Conservation (phyloP, 257 asterid species). For the Gardenia jasminoides region DNA sequence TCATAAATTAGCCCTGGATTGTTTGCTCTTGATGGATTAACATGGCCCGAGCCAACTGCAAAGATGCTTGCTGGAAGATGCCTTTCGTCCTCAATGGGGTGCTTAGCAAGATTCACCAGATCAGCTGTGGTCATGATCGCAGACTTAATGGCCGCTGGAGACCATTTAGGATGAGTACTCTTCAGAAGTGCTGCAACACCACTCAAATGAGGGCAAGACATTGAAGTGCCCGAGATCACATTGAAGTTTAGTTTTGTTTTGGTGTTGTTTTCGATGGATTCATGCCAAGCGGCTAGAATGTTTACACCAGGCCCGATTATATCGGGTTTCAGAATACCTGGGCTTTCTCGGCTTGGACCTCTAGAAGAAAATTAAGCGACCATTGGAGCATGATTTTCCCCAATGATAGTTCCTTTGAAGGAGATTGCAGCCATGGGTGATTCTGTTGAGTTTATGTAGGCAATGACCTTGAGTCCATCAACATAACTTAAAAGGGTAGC, state of each 20-base stretch:
- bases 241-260: not conserved
- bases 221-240: slow-evolving; percentile 5
- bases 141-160: slow-evolving; percentile 4
- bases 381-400: not conserved
- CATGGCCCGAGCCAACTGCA: not conserved
- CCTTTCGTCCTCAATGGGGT: not conserved
- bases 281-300: slow-evolving; percentile 6
- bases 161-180: slow-evolving; percentile 12
- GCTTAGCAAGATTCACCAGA: not conserved
- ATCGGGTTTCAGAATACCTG: slow-evolving; percentile 11
- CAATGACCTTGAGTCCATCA: not conserved
- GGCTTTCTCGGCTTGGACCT: not conserved
- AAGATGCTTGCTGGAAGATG: not conserved
- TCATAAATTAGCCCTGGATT: slow-evolving; percentile 10
- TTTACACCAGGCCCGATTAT: slow-evolving; percentile 13
- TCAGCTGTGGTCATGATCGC: slow-evolving; percentile 1
- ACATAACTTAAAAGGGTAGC: not conserved
- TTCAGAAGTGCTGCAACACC: slow-evolving; percentile 5
- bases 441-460: not conserved
- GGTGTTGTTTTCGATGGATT: not conserved
- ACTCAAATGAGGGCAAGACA: slow-evolving; percentile 11
- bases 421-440: not conserved
- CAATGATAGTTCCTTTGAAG: not conserved
- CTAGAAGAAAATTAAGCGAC: slow-evolving; percentile 3
- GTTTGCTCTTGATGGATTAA: slow-evolving; percentile 3